phyloP scores from a whole-genome alignment of 352 stramenopile genomes.

The Pythium brachiatum region DNA sequence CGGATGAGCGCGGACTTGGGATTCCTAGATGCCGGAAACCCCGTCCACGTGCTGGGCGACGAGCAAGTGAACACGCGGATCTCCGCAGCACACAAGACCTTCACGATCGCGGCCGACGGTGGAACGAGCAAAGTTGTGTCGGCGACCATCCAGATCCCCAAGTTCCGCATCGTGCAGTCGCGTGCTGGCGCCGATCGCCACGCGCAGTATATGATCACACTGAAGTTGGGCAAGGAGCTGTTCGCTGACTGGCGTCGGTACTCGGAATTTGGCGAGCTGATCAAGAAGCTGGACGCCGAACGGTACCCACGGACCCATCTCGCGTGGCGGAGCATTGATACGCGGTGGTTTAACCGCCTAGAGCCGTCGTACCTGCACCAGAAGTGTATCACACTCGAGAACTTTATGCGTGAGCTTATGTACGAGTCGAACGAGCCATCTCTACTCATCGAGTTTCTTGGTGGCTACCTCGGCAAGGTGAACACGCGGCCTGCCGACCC shows the following conservation, averaged over 20 bases:
- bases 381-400: constrained; percentile 87
- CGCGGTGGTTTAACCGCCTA: constrained; percentile 84
- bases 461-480: constrained; percentile 72
- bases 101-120: constrained; percentile 65
- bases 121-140: constrained; percentile 76
- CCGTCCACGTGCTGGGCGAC: constrained; percentile 74
- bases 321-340: constrained; percentile 76
- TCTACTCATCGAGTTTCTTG: constrained; percentile 78
- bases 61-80: constrained; percentile 83
- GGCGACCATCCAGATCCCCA: constrained; percentile 78
- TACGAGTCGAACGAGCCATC: constrained; percentile 81
- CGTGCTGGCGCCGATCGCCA: constrained; percentile 76
- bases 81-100: constrained; percentile 85
- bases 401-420: constrained; percentile 88
- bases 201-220: constrained; percentile 85
- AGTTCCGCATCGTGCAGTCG: constrained; percentile 87
- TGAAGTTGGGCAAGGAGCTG: constrained; percentile 84
- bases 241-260: constrained; percentile 87
- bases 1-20: constrained; percentile 71
- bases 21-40: constrained; percentile 56
- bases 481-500: constrained; percentile 72
- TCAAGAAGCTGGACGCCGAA: constrained; percentile 72
- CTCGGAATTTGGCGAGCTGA: constrained; percentile 84
- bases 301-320: constrained; percentile 58
- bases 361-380: constrained; percentile 86